phyloP scores from a whole-genome alignment of 495 filamentous ascomycete genomes.

The Penicillium egyptiacum region DNA sequence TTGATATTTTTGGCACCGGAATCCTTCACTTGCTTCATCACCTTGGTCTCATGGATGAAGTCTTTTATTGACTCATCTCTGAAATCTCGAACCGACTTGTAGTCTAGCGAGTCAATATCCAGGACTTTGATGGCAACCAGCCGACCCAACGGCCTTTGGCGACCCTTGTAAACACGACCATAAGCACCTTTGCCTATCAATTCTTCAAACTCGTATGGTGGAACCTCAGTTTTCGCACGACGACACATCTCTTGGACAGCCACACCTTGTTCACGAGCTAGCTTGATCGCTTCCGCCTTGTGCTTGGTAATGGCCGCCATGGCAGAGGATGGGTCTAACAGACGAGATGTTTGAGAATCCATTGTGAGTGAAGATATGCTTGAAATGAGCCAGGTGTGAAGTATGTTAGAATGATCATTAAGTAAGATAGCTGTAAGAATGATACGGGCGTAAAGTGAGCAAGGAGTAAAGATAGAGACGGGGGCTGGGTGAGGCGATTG shows the following conservation, averaged over 20 bases:
- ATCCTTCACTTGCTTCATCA: slow-evolving; percentile 81
- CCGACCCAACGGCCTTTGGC: slow-evolving; percentile 54
- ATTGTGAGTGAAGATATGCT: slow-evolving; percentile 18
- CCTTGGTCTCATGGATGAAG: slow-evolving; percentile 84
- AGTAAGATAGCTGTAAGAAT: neutral
- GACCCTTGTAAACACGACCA: slow-evolving; percentile 88
- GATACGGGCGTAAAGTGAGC: neutral
- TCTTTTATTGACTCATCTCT: slow-evolving; percentile 80
- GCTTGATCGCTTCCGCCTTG: slow-evolving; percentile 48
- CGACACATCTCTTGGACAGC: slow-evolving; percentile 52
- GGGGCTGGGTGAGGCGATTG: no score
- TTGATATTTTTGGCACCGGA: slow-evolving; percentile 88
- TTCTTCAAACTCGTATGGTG: slow-evolving; percentile 78
- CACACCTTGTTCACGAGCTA: slow-evolving; percentile 49
- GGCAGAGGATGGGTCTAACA: slow-evolving; percentile 47
- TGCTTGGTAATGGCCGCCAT: slow-evolving; percentile 51
- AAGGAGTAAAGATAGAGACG: no score
- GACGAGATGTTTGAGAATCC: slow-evolving; percentile 36
- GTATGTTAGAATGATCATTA: no score
- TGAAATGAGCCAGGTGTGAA: neutral
- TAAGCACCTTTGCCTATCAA: slow-evolving; percentile 95
- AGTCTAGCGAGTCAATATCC: slow-evolving; percentile 87
- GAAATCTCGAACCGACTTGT: slow-evolving; percentile 61
- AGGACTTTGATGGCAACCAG: slow-evolving; percentile 93
- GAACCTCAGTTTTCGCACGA: slow-evolving; percentile 45